Conservation (phyloP, 495 filamentous ascomycete genomes). For the Lasiosphaeris hirsuta region DNA sequence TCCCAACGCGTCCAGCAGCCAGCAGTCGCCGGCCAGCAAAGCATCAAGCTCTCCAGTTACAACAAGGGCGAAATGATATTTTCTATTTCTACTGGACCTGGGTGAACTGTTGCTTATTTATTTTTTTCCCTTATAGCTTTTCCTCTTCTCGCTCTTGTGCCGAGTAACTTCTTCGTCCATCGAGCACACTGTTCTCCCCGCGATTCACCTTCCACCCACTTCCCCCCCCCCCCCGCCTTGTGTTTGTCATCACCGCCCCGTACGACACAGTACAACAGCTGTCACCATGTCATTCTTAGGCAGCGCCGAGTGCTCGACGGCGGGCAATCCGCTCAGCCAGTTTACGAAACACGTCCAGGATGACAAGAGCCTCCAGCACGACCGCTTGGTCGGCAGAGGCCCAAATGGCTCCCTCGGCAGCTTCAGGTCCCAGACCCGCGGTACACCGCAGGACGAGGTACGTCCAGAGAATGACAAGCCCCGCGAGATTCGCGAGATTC, state of each 20-base stretch:
- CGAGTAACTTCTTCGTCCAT: no score
- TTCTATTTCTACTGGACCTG: no score
- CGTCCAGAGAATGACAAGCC: background rate
- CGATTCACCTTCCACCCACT: background rate
- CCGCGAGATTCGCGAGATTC: background rate
- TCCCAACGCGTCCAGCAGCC: background rate
- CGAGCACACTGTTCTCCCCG: no score
- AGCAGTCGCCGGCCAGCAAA: background rate
- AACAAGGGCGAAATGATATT: background rate
- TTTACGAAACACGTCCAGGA: constrained; percentile 93
- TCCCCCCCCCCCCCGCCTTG: background rate
- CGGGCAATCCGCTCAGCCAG: constrained; percentile 91
- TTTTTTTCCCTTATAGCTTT: no score
- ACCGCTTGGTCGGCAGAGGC: constrained; percentile 73
- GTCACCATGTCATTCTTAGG: constrained; percentile 83
- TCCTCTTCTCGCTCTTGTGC: no score
- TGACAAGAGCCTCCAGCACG: constrained; percentile 90
- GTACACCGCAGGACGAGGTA: constrained; percentile 47
- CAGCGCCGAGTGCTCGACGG: constrained; percentile 95
- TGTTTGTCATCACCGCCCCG: background rate
- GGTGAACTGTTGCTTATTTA: no score
- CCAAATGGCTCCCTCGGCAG: constrained; percentile 44
- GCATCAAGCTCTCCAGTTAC: background rate
- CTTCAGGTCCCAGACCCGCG: constrained; percentile 41
- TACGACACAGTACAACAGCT: background rate